Conservation (phyloP, 2,329 filamentous ascomycete species). For the Fusarium nanum region DNA sequence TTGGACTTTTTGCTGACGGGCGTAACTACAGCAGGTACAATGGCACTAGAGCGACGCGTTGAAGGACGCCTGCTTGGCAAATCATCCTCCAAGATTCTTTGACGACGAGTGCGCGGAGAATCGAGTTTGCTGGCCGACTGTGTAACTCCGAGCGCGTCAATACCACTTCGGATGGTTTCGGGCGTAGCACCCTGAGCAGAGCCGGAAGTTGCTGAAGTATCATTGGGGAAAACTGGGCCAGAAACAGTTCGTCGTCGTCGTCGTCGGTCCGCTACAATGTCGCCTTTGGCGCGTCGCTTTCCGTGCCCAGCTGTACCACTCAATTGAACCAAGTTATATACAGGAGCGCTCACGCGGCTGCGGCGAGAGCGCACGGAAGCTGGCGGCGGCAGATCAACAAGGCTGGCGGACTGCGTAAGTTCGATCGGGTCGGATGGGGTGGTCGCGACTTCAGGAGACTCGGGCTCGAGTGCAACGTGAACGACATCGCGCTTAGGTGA, state of each 20-base stretch:
- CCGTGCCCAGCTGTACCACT: conserved; percentile 71
- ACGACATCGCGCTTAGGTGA: conserved; percentile 55
- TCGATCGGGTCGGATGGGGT: conserved; percentile 23
- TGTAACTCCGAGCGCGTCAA: conserved; percentile 61
- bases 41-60: conserved; percentile 54
- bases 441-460: conserved; percentile 45
- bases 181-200: conserved; percentile 27
- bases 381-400: conserved; percentile 34
- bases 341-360: conserved; percentile 64
- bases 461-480: conserved; percentile 47
- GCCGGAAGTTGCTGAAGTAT: conserved; percentile 20
- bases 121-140: conserved; percentile 56
- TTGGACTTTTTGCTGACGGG: conserved; percentile 62
- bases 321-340: conserved; percentile 75
- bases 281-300: conserved; percentile 65
- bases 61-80: conserved; percentile 54
- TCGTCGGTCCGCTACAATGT: conserved; percentile 58
- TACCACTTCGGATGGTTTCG: conserved; percentile 50
- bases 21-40: conserved; percentile 57
- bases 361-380: conserved; percentile 61
- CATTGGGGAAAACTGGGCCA: conserved; percentile 48
- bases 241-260: conserved; percentile 61
- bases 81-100: conserved; percentile 43
- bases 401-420: conserved; percentile 17
- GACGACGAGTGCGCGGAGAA: conserved; percentile 51